These are phyloP conservation scores for Neurospora sp. DNA, from an alignment of 495 filamentous ascomycete species.

Conservation along the genomic window DNA sequence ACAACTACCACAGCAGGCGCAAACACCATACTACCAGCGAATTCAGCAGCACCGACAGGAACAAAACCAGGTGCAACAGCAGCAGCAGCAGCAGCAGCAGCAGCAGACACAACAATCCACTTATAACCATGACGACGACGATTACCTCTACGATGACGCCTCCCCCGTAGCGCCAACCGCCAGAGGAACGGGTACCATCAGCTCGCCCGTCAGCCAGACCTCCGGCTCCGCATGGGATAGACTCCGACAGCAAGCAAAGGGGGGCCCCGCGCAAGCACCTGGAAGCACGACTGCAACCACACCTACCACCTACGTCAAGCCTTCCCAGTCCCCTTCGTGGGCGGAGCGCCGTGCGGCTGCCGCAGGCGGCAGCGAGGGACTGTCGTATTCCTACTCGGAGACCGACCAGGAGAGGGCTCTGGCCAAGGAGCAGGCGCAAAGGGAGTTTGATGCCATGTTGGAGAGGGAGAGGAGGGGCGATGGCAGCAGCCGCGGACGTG, in stretches of 20 bases:
- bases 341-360: slow-evolving; percentile 11
- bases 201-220: not conserved
- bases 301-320: not conserved
- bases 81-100: not conserved
- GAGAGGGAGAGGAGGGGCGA: slow-evolving; percentile 25
- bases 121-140: slow-evolving; percentile 15
- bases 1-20: not conserved
- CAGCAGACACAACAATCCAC: not conserved
- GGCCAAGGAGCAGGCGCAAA: slow-evolving; percentile 34
- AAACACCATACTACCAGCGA: not conserved
- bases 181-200: slow-evolving; percentile 6
- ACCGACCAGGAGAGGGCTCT: slow-evolving; percentile 26
- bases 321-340: slow-evolving; percentile 3
- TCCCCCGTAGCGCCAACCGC: slow-evolving; percentile 26
- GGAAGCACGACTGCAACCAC: not conserved
- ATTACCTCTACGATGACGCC: slow-evolving; percentile 28
- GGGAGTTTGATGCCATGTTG: slow-evolving; percentile 37
- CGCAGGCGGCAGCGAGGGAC: slow-evolving; percentile 7
- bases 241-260: slow-evolving; percentile 18
- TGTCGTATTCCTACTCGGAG: slow-evolving; percentile 25
- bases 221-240: slow-evolving; percentile 30
- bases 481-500: not conserved
- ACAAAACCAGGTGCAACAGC: not conserved
- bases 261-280: not conserved
- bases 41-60: not conserved